Evolutionary conservation across 2,329 filamentous ascomycete genomes (phyloP).

Genomic region (Pseudogymnoascus sp.): DNA sequence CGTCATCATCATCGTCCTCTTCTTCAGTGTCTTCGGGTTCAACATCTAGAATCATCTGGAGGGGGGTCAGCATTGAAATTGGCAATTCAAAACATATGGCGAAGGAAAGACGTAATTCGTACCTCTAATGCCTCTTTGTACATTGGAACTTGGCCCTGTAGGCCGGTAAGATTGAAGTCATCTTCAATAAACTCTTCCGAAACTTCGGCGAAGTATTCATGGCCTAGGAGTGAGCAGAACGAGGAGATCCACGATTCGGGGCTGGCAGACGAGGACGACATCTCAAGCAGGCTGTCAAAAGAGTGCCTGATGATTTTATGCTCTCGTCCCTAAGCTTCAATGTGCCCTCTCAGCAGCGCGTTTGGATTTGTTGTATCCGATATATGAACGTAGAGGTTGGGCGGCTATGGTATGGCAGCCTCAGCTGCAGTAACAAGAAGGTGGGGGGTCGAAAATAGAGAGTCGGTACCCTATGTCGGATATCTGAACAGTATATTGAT

Average conservation of each 20-base stretch:
- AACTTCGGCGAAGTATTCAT: constrained; percentile 98
- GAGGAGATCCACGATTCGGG: constrained; percentile 93
- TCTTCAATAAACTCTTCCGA: constrained; percentile 99
- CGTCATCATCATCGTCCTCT: constrained; percentile 60
- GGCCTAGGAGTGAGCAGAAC: constrained; percentile 89
- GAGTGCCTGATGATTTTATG: constrained; percentile 2
- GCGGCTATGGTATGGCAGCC: not conserved
- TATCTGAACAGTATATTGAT: not conserved
- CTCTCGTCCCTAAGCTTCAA: constrained; percentile 6
- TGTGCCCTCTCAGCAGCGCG: constrained; percentile 6
- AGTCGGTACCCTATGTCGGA: not conserved
- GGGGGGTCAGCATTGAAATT: constrained; percentile 16
- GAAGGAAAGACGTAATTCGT: constrained; percentile 17
- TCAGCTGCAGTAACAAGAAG: not conserved
- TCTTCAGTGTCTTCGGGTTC: constrained; percentile 91
- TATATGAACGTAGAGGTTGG: not conserved
- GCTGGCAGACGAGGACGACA: constrained; percentile 1
- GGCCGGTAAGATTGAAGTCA: constrained; percentile 96
- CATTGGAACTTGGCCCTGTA: constrained; percentile 93
- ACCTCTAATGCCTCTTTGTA: constrained; percentile 96
- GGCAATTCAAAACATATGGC: not conserved
- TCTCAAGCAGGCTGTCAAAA: constrained; percentile 5
- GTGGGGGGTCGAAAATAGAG: not conserved
- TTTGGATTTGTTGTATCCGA: not conserved
- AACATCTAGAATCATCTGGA: constrained; percentile 87